Evolutionary conservation across 78 protist species (phyloP).

Genomic region (Cavenderia fasciculata): DNA sequence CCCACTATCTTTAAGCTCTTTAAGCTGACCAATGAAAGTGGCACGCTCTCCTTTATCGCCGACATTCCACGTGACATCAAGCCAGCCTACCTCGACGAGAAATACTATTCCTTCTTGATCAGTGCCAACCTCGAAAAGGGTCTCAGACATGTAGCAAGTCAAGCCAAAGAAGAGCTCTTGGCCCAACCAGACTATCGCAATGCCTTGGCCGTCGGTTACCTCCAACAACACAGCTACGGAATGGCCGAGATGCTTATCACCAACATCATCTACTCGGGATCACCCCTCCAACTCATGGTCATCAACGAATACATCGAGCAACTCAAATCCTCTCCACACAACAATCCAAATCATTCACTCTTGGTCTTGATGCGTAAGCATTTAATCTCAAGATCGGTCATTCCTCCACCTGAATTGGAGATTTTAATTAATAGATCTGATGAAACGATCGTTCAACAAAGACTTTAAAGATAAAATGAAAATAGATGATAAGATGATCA

Average conservation of each 20-base stretch:
- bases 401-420: no score
- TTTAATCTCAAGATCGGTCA: no score
- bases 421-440: no score
- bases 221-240: neutral
- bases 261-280: neutral
- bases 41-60: slow-evolving; percentile 6
- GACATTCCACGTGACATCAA: neutral
- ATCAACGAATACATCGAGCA: neutral
- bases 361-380: no score
- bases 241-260: neutral
- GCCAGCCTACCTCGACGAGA: neutral
- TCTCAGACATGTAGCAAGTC: neutral
- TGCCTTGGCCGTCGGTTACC: neutral
- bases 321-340: no score
- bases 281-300: neutral
- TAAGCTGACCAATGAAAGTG: neutral
- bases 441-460: no score
- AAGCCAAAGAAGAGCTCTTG: neutral
- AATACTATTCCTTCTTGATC: neutral
- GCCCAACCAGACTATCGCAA: neutral
- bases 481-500: no score
- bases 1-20: neutral
- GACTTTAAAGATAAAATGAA: no score
- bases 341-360: no score
- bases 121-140: neutral